Conservation (phyloP, 805 yeast species). For the Teunomyces atbi region DNA sequence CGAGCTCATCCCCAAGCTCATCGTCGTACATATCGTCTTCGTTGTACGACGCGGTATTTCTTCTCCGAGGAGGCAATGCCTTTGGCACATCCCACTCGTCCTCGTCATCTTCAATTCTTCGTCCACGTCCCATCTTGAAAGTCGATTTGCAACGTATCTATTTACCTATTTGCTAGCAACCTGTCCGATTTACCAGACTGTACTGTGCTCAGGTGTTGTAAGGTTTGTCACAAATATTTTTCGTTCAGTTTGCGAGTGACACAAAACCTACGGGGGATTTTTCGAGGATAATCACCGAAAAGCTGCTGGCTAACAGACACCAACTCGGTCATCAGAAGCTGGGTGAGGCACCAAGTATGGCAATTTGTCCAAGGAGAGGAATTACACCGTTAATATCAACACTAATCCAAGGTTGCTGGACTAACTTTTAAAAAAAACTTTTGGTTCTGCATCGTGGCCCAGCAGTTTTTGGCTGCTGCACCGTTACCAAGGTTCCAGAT, state of each 20-base stretch:
- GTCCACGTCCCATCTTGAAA: not conserved
- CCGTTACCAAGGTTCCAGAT: slow-evolving; percentile 1
- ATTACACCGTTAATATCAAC: too few species aligned
- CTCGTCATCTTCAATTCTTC: slow-evolving; percentile 10
- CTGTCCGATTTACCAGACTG: too few species aligned
- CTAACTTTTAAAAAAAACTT: not conserved
- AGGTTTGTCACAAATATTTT: not conserved
- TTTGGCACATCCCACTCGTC: slow-evolving; percentile 19
- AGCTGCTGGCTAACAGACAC: not conserved
- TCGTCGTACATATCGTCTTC: slow-evolving; percentile 28
- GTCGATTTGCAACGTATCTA: not conserved
- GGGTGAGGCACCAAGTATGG: too few species aligned
- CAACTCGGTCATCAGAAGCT: not conserved
- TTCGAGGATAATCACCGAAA: not conserved
- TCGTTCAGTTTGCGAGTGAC: slow-evolving; percentile 4
- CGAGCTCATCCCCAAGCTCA: slow-evolving; percentile 21
- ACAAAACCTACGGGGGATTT: slow-evolving; percentile 1
- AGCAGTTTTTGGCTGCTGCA: not conserved
- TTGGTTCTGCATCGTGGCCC: not conserved
- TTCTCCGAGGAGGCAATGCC: slow-evolving; percentile 13
- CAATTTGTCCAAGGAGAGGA: too few species aligned
- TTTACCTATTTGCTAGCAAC: not conserved
- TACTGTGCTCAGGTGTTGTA: not conserved
- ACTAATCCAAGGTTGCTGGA: too few species aligned
- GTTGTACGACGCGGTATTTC: slow-evolving; percentile 11